Evolutionary conservation across 2,329 filamentous ascomycete genomes (phyloP).

Genomic region (Neopestalotiopsis clavispora): DNA sequence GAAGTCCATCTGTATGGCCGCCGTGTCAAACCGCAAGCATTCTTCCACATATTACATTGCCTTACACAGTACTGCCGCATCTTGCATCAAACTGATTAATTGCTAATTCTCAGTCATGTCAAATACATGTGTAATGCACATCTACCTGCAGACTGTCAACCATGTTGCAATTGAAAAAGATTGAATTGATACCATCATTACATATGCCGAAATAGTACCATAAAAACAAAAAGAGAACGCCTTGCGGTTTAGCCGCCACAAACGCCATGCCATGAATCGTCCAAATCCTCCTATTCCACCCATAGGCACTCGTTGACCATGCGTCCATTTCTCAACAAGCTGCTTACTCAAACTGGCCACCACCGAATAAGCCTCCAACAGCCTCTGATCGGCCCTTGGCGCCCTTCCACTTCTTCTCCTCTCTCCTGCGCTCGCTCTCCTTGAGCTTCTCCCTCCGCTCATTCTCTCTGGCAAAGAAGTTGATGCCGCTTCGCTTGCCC

Average conservation of each 20-base stretch:
- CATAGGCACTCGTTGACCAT: background rate
- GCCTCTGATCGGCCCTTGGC: conserved; percentile 60
- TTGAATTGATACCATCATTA: background rate
- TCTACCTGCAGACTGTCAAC: background rate
- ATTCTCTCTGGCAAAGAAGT: conserved; percentile 64
- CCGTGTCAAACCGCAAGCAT: background rate
- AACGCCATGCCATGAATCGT: background rate
- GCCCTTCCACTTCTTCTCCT: conserved; percentile 62
- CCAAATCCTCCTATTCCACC: background rate
- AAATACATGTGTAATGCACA: background rate
- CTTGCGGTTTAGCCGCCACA: background rate
- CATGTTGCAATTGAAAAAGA: background rate
- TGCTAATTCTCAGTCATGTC: background rate
- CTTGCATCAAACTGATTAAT: no score
- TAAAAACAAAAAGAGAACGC: background rate
- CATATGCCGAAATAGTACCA: background rate
- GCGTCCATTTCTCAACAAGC: background rate
- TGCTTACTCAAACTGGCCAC: conserved; percentile 56
- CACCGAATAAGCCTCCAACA: conserved; percentile 63
- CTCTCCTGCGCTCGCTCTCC: conserved; percentile 62
- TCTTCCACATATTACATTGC: background rate
- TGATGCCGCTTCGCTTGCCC: conserved; percentile 64
- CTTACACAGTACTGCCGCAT: background rate
- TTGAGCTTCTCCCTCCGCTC: conserved; percentile 59
- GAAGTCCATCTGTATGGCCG: no score